Base-by-base conservation (phyloP, 306 rosid species). In the Citrullus mucosospermus region DNA sequence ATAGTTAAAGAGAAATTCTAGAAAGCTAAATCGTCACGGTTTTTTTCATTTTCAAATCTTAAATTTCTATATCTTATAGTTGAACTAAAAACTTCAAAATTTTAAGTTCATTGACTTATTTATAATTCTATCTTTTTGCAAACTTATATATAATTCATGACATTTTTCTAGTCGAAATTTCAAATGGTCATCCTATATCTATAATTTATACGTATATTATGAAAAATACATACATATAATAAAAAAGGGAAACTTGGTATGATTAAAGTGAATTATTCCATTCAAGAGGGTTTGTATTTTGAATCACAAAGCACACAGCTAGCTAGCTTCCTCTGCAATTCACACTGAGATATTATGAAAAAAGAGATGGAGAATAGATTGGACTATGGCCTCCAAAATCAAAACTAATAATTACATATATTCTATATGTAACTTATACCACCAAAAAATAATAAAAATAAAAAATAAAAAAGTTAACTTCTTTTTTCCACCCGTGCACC, bases 401-500 rank as follows among this genome's bases (percentile, higher is more conserved):
- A 71, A 71, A 48, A 22, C 20, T 71, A 71, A 71, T 71, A 25
- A 71, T 70, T 70, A 70, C 54, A 39, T 20, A 70, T 70, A 43
- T 70, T 70, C 38, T 46, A 22, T 70, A 50, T 50, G 25, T 20
- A 72, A 72, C 16, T 72, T 72, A 25, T 22, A 11, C 51, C 48
- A 57, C 11, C 18, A 55, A 54, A 2, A 15, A 25, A 25, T 25
- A 50, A 50, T 3, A 50, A 14, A 50, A 13, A 50, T 9, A 63
- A 32, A 15, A 36, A 63, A 2, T 8, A 39, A 68, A 69, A 69
- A 69, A 43, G 18, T 25, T 12, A 71, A 48, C 6, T 25, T 46
- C 48, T 46, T 32, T 71, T 70, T 71, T 44, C 56, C 76, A 71
- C 76, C 76, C 76, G 76, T 71, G 76, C 57, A 71, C 12, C 59